These are phyloP conservation scores for Trichaptum fuscoviolaceum DNA, from an alignment of 768 basidiomycete genomes.

Conservation along the genomic window DNA sequence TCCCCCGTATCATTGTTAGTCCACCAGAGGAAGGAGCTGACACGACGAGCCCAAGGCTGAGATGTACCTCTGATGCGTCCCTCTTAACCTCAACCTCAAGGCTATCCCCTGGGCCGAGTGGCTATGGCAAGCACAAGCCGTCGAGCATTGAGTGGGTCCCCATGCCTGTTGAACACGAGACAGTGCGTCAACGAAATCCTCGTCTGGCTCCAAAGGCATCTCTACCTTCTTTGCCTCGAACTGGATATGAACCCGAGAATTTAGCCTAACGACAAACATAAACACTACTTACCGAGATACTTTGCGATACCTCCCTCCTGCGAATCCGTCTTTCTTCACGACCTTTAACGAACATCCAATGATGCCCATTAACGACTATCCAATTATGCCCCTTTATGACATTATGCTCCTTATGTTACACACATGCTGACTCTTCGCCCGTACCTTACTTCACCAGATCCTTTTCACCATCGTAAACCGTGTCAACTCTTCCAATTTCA, in stretches of 20 bases:
- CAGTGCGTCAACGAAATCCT: background rate
- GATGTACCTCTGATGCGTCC: background rate
- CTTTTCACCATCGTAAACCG: conserved; percentile 95
- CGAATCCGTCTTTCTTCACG: background rate
- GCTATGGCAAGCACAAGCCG: background rate
- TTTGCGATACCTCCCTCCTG: background rate
- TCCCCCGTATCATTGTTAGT: background rate
- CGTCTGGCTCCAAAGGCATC: background rate
- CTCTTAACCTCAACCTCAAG: background rate
- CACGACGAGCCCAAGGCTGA: background rate
- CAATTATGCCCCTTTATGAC: background rate
- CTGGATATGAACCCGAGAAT: background rate
- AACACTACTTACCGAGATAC: background rate
- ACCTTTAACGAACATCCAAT: background rate
- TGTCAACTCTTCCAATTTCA: conserved; percentile 84
- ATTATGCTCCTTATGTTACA: background rate
- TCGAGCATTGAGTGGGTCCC: background rate
- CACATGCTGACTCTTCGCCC: background rate
- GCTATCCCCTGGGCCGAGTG: background rate
- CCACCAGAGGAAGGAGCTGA: background rate
- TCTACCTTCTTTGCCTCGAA: background rate
- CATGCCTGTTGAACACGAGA: background rate
- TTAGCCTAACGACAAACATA: background rate
- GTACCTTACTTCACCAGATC: conserved; percentile 50
- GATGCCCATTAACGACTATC: background rate